Evolutionary conservation across 2,329 filamentous ascomycete species (phyloP).

Genomic region (Diaporthe ilicicola): DNA sequence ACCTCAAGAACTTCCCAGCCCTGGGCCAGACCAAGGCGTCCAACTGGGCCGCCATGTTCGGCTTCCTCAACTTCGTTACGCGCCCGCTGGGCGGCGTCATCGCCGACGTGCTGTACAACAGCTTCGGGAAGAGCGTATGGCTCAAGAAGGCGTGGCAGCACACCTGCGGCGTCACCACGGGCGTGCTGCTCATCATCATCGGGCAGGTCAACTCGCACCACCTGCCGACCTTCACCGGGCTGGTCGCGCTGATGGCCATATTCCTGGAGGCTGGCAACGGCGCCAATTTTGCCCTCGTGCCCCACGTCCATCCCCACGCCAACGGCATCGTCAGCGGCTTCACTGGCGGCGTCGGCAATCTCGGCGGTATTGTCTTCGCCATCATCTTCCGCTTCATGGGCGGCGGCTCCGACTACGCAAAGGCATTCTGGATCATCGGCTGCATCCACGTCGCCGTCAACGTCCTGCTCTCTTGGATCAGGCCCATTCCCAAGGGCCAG

Average conservation of each 20-base stretch:
- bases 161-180: conserved; percentile 67
- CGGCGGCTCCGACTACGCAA: conserved; percentile 71
- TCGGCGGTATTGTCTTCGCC: conserved; percentile 86
- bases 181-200: conserved; percentile 67
- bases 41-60: conserved; percentile 77
- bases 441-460: conserved; percentile 77
- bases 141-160: conserved; percentile 67
- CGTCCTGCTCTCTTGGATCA: conserved; percentile 65
- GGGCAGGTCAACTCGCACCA: conserved; percentile 70
- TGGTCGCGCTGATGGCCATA: conserved; percentile 79
- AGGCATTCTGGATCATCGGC: conserved; percentile 84
- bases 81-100: conserved; percentile 71
- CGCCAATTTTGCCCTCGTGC: conserved; percentile 85
- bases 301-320: conserved; percentile 83
- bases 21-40: conserved; percentile 64
- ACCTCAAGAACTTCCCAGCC: conserved; percentile 66
- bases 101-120: conserved; percentile 59
- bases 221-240: conserved; percentile 74
- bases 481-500: conserved; percentile 63
- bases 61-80: conserved; percentile 75
- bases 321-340: conserved; percentile 82
- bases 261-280: conserved; percentile 89
- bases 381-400: conserved; percentile 80
- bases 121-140: conserved; percentile 48
- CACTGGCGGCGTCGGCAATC: conserved; percentile 81